Evolutionary conservation across 2,329 filamentous ascomycete genomes (phyloP), one percentile per base, ranked within the genome.

Genomic region (Scedosporium dehoogii): DNA sequence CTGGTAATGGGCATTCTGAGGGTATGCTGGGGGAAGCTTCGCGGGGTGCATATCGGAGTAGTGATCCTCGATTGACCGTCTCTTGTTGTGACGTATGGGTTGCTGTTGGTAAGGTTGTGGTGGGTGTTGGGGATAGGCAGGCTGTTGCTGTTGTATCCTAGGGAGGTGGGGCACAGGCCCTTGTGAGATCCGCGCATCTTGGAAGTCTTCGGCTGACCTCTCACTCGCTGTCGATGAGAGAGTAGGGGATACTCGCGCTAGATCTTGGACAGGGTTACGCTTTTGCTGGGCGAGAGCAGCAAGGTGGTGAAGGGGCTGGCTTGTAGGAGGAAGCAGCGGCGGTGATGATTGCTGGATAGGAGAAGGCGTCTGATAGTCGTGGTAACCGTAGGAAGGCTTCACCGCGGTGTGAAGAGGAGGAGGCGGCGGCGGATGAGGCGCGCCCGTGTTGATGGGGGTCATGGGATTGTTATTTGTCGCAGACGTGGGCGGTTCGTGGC

Each of bases 281-380:
- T 51, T 38, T 27, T 63, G 62, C 18, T 63, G 62, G 14, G 58
- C 48, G 21, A 58, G 38, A 10, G 57, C 44, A 4, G 57, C 53
- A 9, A 60, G 18, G 33, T 64, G 33, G 12, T 58, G 63, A 12
- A 51, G 58, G 4, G 63, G 59, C 42, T 65, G 51, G 44, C 60
- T 58, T 9, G 51, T 62, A 38, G 53, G 53, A 18, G 53, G 51
- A 23, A 53, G 60, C 48, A 65, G 65, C 14, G 62, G 60, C 23
- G 65, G 67, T 18, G 67, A 67, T 18, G 64, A 65, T 56, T 65
- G 66, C 25, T 69, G 64, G 38, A 67, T 64, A 14, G 67, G 64
- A 6, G 67, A 68, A 9, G 65, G 65, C 25, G 65, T 64, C 51
- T 65, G 66, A 57, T 63, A 64, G 62, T 68, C 65, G 62, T 67